A percentile compares a stretch with the other conserved stretches of the same genome.
Conservation (phyloP, 2,329 filamentous ascomycete genomes). For the Trichoderma sp. region DNA sequence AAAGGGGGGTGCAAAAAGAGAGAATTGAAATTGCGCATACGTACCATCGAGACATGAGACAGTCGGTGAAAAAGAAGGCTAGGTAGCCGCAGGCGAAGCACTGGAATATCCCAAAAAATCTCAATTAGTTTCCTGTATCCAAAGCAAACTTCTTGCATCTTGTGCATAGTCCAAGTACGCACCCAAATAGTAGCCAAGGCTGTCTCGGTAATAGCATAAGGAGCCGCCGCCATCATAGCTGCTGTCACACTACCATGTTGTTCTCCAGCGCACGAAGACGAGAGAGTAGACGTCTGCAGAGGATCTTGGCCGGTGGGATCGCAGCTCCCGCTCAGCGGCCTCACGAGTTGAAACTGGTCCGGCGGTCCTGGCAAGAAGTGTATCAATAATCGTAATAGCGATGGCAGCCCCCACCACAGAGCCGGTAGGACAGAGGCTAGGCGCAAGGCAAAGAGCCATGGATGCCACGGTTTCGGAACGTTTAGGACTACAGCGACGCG, state of each 20-base stretch:
- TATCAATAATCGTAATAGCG: constrained; percentile 68
- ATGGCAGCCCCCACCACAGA: constrained; percentile 72
- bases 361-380: constrained; percentile 56
- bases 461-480: constrained; percentile 72
- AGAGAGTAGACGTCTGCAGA: background rate
- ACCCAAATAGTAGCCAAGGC: constrained; percentile 76
- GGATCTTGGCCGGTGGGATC: background rate
- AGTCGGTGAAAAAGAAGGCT: constrained; percentile 82
- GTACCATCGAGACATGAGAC: constrained; percentile 81
- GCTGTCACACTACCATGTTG: background rate
- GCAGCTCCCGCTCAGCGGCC: constrained; percentile 28
- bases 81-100: constrained; percentile 77
- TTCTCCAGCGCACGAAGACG: constrained; percentile 8
- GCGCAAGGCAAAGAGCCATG: constrained; percentile 73
- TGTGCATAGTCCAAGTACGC: constrained; percentile 39
- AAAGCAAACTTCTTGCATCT: background rate
- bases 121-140: background rate
- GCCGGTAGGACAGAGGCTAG: constrained; percentile 72
- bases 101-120: constrained; percentile 45
- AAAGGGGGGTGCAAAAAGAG: background rate
- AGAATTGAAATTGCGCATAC: constrained; percentile 34
- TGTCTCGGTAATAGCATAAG: constrained; percentile 64
- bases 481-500: constrained; percentile 79
- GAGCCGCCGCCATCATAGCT: constrained; percentile 31
- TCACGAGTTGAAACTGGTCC: constrained; percentile 39